These are phyloP conservation scores for Cymbidium sinense DNA, from an alignment of 106 monocot species.

Conservation along the genomic window DNA sequence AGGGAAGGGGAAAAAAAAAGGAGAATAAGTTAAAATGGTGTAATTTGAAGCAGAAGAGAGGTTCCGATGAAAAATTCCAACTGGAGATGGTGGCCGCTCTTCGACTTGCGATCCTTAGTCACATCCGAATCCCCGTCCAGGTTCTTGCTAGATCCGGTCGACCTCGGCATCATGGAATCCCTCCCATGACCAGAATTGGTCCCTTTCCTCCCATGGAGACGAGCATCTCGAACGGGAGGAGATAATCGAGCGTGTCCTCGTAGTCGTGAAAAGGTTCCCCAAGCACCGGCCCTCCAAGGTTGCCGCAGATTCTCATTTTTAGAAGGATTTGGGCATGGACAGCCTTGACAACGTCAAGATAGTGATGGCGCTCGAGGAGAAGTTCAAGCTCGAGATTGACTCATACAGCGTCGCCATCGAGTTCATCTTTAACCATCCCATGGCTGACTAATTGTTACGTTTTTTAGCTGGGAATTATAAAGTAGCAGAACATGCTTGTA, in stretches of 20 bases:
- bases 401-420: slow-evolving; percentile 70
- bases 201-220: slow-evolving; percentile 67
- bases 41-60: no score
- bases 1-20: no score
- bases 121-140: slow-evolving; percentile 40
- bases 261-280: slow-evolving; percentile 90
- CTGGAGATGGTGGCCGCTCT: slow-evolving; percentile 29
- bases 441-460: slow-evolving; percentile 28
- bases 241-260: slow-evolving; percentile 76
- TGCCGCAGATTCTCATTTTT: slow-evolving; percentile 62
- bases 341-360: slow-evolving; percentile 81
- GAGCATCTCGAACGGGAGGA: slow-evolving; percentile 69
- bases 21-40: no score
- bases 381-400: slow-evolving; percentile 96
- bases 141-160: not conserved
- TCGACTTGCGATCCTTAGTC: slow-evolving; percentile 60
- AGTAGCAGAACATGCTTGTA: not conserved
- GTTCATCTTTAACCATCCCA: slow-evolving; percentile 62
- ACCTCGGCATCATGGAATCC: not conserved
- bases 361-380: slow-evolving; percentile 85
- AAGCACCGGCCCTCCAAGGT: slow-evolving; percentile 86
- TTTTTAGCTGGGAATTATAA: not conserved
- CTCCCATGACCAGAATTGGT: slow-evolving; percentile 19
- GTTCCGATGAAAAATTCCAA: no score
- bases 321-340: slow-evolving; percentile 84